Evolutionary conservation across 73 alveolate species (phyloP).

Genomic region (Durusdinium trenchii): DNA sequence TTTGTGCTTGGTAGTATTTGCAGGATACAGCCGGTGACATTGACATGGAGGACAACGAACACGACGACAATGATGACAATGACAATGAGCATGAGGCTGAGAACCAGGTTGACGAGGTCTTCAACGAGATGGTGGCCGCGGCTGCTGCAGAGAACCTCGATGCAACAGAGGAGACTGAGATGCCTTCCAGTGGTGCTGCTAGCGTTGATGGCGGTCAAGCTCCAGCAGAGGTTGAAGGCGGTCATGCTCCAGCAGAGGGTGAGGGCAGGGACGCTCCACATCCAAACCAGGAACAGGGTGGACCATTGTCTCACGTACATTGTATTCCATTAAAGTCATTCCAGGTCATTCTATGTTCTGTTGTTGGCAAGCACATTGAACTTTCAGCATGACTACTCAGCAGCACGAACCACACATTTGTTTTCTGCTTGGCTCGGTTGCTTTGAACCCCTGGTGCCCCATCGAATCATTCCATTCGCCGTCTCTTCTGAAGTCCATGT

Average conservation of each 20-base stretch:
- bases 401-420: too few species aligned
- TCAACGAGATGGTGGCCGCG: neutral
- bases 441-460: too few species aligned
- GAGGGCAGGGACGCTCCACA: neutral
- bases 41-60: neutral
- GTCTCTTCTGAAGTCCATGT: too few species aligned
- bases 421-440: too few species aligned
- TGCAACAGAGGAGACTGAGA: neutral
- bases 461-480: too few species aligned
- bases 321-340: neutral
- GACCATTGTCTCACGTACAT: neutral
- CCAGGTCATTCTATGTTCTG: neutral
- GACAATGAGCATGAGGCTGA: neutral
- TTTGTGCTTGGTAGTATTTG: too few species aligned
- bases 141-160: neutral
- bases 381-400: too few species aligned
- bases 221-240: neutral
- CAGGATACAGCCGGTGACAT: too few species aligned
- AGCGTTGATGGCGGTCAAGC: neutral
- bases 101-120: neutral
- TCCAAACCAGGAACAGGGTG: too few species aligned
- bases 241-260: neutral
- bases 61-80: neutral
- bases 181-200: neutral
- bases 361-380: too few species aligned